Evolutionary conservation across 148 eudicot genomes (phyloP), one percentile per base, ranked within the genome.

Genomic region (Linanthus parryae): DNA sequence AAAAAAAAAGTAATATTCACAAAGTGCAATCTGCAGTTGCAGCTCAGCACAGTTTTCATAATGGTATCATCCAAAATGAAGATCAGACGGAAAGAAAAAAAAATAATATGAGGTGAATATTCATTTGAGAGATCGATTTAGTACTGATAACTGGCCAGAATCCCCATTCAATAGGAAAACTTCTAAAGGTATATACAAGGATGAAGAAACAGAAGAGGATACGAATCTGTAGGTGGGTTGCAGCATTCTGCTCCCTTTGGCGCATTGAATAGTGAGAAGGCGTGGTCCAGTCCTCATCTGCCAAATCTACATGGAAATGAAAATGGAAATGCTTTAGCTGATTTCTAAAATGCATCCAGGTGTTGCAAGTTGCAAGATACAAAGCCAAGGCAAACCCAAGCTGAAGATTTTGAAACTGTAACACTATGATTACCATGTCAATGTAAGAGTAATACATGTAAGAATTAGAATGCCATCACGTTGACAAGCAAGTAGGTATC

Each of bases 241-340:
- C 57, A 91, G 72, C 44, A 91, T 83, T 70, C 67, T 83, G 75
- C 98, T 79, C 18, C 98, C 98, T 73, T 69, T 91, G 10, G 84
- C 45, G 54, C 94, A 87, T 23, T 75, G 73, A 42, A 91, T 71
- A 4, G 83, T 76, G 7, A 84, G 68, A 52, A 83, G 73, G 11
- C 95, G 83, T 18, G 89, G 90, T 18, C 95, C 98, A 0, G 94
- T 81, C 48, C 96, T 87, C 98, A 91, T 91, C 69, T 87, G 98
- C 98, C 98, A 91, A 22, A 91, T 74, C 98, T 91, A 79, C 64
- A 58, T 45, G 8, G 19, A 50, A n/a, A 13, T 28, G 54, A 48
- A 52, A 5, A 31, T 31, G 11, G 11, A n/a, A n/a, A n/a, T n/a
- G n/a, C n/a, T n/a, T n/a, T n/a, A n/a, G n/a, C n/a, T n/a, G n/a